Conservation (phyloP, 495 filamentous ascomycete species). For the Penicillium samsonianum region DNA sequence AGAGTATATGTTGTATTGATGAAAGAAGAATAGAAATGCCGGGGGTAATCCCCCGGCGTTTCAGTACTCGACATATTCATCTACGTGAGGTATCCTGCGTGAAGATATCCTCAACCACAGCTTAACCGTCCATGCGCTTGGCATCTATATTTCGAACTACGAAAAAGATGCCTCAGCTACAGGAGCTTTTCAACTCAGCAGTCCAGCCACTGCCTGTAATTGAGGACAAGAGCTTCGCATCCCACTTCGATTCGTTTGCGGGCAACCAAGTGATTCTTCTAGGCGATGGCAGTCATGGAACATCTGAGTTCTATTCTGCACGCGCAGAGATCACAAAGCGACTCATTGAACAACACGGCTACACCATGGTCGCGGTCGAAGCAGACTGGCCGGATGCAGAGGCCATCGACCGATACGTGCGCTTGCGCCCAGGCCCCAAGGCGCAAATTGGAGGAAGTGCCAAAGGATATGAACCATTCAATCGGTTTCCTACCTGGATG, state of each 20-base stretch:
- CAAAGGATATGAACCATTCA: constrained; percentile 45
- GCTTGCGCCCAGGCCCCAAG: constrained; percentile 43
- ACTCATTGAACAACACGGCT: constrained; percentile 54
- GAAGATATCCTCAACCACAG: background rate
- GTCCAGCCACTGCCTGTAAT: constrained; percentile 45
- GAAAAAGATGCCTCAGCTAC: constrained; percentile 33
- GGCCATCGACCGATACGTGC: constrained; percentile 58
- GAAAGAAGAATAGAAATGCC: background rate
- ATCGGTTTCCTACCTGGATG: constrained; percentile 63
- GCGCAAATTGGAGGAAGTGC: constrained; percentile 33
- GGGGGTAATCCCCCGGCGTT: background rate
- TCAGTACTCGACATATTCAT: background rate
- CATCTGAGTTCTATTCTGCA: constrained; percentile 59
- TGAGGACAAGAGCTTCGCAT: constrained; percentile 36
- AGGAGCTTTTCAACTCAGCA: constrained; percentile 38
- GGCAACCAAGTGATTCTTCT: constrained; percentile 52
- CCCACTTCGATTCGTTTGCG: constrained; percentile 47
- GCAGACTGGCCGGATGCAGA: constrained; percentile 63
- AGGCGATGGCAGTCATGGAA: constrained; percentile 60
- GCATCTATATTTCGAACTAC: constrained; percentile 7
- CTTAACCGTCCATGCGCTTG: constrained; percentile 14
- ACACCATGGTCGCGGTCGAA: constrained; percentile 57
- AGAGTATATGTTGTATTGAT: background rate
- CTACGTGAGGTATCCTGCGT: background rate
- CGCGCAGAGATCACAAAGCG: constrained; percentile 58